Base-by-base conservation (phyloP, 345 rosid genomes). In the Eucalyptus globulus region DNA sequence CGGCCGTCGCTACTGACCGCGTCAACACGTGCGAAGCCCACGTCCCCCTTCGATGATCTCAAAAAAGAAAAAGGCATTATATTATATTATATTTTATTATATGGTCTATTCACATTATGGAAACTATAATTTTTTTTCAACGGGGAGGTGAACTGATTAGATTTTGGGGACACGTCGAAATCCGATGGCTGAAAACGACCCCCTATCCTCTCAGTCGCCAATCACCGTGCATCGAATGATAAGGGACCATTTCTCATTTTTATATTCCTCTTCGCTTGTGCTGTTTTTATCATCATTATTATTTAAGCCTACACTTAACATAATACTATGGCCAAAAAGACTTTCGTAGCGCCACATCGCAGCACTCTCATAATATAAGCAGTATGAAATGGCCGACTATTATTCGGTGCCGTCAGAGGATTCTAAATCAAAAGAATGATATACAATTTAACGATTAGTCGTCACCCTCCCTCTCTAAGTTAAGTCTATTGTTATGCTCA, bases 391-490 rank as follows among this genome's bases (percentile, higher is more conserved):
- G 69, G 9, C 34, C 31, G 2, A 27, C 15, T 27, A 29, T 60
- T 27, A 60, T 60, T 27, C 4, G 2, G 31, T 27, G 14, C 15
- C 8, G 15, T 27, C 31, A 4, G 1, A 60, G 16, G 6, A 60
- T 60, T 27, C 8, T 27, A 60, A 60, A 60, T 60, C 3, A 6
- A 12, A 27, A 12, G 31, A 27, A 60, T 13, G 8, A 27, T 3
- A 27, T 3, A 12, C 2, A 12, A 60, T 12, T 60, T 60, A 56
- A 56, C 3, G 14, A 24, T 56, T 3, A 8, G 0, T 58, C 65
- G 0, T 11, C 65, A 58, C 3, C 4, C 7, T 26, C 4, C 14
- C 4, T 11, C 2, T 27, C 0, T 11, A 26, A 58, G 2, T 58
- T 26, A 58, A 27, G 65, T 27, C 4, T 1, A 2, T 11, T 26